Percentiles rank a stretch among this genome's conserved stretches.
phyloP scores from a whole-genome alignment of 1,139 yeast species.

The Debaryomycetaceae sp. region DNA sequence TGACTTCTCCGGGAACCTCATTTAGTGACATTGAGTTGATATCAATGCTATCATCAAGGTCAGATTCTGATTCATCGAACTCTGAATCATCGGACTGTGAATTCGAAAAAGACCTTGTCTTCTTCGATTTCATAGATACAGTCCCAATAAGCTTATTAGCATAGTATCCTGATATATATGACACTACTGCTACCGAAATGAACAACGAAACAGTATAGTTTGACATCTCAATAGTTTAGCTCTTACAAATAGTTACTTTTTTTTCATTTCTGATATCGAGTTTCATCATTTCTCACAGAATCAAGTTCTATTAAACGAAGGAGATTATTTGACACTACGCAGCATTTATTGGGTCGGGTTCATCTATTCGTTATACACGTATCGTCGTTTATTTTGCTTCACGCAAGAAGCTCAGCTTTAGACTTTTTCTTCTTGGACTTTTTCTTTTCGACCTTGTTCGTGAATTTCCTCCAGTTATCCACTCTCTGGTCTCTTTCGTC shows the following conservation, averaged over 20 bases:
- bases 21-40: slow-evolving; percentile 58
- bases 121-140: background rate
- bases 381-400: background rate
- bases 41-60: slow-evolving; percentile 47
- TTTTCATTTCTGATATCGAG: background rate
- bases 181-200: slow-evolving; percentile 4
- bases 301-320: too few species aligned
- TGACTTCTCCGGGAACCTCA: slow-evolving; percentile 69
- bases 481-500: slow-evolving; percentile 58
- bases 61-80: slow-evolving; percentile 27
- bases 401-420: slow-evolving; percentile 3
- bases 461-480: slow-evolving; percentile 56
- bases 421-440: slow-evolving; percentile 35
- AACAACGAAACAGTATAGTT: background rate
- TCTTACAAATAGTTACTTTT: too few species aligned
- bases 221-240: background rate
- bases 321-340: too few species aligned
- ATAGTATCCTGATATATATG: slow-evolving; percentile 26
- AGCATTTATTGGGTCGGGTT: too few species aligned
- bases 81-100: background rate
- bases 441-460: slow-evolving; percentile 41
- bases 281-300: too few species aligned
- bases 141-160: slow-evolving; percentile 11
- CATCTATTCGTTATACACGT: background rate
- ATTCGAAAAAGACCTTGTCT: background rate